Evolutionary conservation across 805 yeast genomes (phyloP), one percentile per base, ranked within the genome.

Genomic region (Candida anglica): DNA sequence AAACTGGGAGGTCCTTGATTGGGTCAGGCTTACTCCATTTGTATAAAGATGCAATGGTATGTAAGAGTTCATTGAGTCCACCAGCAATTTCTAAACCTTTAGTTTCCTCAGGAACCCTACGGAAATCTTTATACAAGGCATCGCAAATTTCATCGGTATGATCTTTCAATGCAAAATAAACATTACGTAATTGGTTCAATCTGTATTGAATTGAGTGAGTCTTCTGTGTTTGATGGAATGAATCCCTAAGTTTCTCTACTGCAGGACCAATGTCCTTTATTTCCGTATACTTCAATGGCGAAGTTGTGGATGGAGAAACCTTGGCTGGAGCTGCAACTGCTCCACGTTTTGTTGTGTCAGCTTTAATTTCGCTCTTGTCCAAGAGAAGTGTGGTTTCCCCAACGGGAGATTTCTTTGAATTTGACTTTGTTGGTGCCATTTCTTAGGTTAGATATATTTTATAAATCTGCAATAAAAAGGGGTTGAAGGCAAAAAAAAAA

Each of bases 61-160:
- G 66, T 20, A 75, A 52, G 32, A 86, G 53, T 48, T 86, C 95
- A 37, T 61, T 63, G 34, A 75, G 53, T 1, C 69, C 48, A 2
- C 71, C 69, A 5, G 60, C 57, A 15, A 77, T 43, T 53, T 91
- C 98, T 30, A 75, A 54, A 21, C 75, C 48, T 31, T 63, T 60
- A 1, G 91, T 72, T 53, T 91, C 97, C 22, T 65, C 59, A 3
- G 63, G 58, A 1, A 84, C 55, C 38, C 91, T 73, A 55, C 79
- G 70, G 56, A 88, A 78, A 50, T 91, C 98, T 41, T 66, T 52
- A 15, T 59, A 42, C 41, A 88, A 58, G 0, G 95, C 88, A 2
- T 63, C 72, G 25, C 69, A 56, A 23, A 91, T 47, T 9, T 51
- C 60, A 3, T 75, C 78, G 33, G 62, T 68, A 48, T 79, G 69